Evolutionary conservation across 805 yeast genomes (phyloP), one percentile per base, ranked within the genome.

Genomic region (Candida sphagnicola): DNA sequence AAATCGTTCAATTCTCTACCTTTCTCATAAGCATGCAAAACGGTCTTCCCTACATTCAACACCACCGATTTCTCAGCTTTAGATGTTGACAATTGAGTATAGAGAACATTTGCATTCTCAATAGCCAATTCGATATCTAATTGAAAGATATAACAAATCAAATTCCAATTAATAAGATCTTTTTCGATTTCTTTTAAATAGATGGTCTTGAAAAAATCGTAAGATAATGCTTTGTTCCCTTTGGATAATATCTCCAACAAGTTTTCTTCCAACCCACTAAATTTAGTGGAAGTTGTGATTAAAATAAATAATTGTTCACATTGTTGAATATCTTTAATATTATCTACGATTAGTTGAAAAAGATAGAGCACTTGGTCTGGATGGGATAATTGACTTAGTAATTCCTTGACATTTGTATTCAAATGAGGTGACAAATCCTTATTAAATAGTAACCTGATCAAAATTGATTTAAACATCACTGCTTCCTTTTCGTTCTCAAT

Each of bases 41-140:
- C 38, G 32, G 61, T 60, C n/a, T 38, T 43, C 4, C 58, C 58
- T 2, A 65, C 46, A 1, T 35, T 39, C 13, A 42, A 6, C 37
- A 38, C 8, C 6, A 18, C 26, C 5, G 39, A 35, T 11, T 19
- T 30, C 4, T 35, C 37, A 26, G 12, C 15, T 42, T 28, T 15
- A 37, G 34, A 11, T n/a, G 31, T 14, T 18, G 11, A 25, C 37
- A 16, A 33, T 31, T 37, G 39, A 23, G 16, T 33, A 28, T 32
- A 25, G 3, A 41, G 11, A 18, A 35, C 28, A 6, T 56, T 51
- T n/a, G 67, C 50, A 40, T 70, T 66, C 18, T 67, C 56, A 12
- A 75, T 59, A n/a, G 82, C 81, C 37, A 82, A 61, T 40, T 78
- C 83, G 3, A 78, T 65, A 54, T 82, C 83, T 38, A 81, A 65